Evolutionary conservation across 1,284 basidiomycete species (phyloP).

Genomic region (Microbotryum violaceum): DNA sequence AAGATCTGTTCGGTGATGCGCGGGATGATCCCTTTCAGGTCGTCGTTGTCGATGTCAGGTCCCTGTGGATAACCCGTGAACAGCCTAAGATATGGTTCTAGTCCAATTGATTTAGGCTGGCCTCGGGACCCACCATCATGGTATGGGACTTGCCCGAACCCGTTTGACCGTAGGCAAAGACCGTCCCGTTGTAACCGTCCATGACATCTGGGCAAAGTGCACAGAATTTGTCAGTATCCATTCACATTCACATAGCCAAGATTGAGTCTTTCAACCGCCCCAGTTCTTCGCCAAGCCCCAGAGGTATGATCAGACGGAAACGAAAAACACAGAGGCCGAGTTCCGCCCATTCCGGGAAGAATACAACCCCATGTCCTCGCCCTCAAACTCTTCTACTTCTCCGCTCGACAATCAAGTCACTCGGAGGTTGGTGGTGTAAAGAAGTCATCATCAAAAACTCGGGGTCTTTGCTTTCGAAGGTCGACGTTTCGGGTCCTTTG

Average conservation of each 20-base stretch:
- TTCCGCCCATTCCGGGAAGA: no score
- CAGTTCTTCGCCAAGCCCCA: no score
- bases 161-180: constrained; percentile 98
- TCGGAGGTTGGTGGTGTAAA: constrained; percentile 8
- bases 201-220: constrained; percentile 66
- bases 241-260: no score
- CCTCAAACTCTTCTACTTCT: not conserved
- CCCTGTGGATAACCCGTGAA: constrained; percentile 52
- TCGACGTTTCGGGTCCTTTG: no score
- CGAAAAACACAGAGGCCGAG: no score
- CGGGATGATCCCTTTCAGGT: constrained; percentile 92
- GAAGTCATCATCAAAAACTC: not conserved
- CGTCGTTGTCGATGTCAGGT: constrained; percentile 86
- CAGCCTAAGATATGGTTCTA: not conserved
- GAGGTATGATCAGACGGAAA: no score
- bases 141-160: constrained; percentile 54
- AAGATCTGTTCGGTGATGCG: constrained; percentile 99
- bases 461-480: no score
- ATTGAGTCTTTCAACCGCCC: no score
- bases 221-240: not conserved
- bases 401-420: constrained; percentile 41
- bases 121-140: constrained; percentile 70
- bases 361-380: no score
- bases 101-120: not conserved
- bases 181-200: constrained; percentile 89